Evolutionary conservation across 2,329 filamentous ascomycete species (phyloP), one percentile per base, ranked within the genome.

Genomic region (Aspergillus thermomutatus): DNA sequence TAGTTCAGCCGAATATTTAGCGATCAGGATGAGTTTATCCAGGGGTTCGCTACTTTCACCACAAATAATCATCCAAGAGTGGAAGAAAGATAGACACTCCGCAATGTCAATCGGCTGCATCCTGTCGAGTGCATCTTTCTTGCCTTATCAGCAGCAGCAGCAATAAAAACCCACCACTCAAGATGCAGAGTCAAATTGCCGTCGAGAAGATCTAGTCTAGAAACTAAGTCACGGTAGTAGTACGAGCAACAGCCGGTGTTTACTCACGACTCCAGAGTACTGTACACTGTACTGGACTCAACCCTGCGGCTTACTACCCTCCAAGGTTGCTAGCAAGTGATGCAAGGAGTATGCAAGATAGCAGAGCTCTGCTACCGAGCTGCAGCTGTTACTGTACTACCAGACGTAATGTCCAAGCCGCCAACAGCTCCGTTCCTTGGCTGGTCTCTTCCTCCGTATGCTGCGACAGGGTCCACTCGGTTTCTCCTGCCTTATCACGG

Each of bases 261-360:
- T 50, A 49, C 50, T 52, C 28, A 31, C 28, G 11, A 31, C 28
- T 31, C 28, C 10, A 1, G 28, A 31, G 10, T 34, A 34, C 31
- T 2, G 27, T 9, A 8, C 3, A 34, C 31, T 34, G 31, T 17
- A 14, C 31, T n/a, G 28, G 5, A 14, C 10, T 31, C 28, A 1
- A 11, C 11, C 28, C 28, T 3, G 25, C 23, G 17, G 28, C 49
- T 21, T 51, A 27, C 27, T 19, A n/a, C 8, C 45, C 31, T 52
- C n/a, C n/a, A n/a, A 43, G 6, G 25, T 19, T 31, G n/a, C 25
- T 28, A 43, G 8, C 28, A 25, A 21, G n/a, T 41, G 19, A 52
- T 46, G 50, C 52, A 54, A 52, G 48, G 45, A 31, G 45, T 49
- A 63, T 59, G 63, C 62, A 64, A 60, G 60, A 65, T 62, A 65